Base-by-base conservation (phyloP, 2,329 filamentous ascomycete genomes). In the Clarireedia homoeocarpa region DNA sequence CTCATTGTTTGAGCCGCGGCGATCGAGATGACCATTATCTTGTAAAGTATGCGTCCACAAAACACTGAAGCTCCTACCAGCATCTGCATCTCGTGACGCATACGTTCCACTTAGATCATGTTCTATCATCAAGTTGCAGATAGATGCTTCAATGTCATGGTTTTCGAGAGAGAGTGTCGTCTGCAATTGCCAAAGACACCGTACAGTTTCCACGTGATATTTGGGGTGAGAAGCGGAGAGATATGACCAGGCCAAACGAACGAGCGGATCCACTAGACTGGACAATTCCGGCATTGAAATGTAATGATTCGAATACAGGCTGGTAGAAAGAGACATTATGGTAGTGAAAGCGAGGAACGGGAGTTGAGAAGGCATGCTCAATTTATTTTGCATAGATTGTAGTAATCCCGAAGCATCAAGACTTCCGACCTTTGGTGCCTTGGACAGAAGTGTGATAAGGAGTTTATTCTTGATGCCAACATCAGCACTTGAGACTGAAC, bases 161-260 rank as follows among this genome's bases (percentile, higher is more conserved):
- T 85, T 84, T 1, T 79, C 74, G 40, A 78, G 74, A 1, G 85
- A 81, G 12, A 95, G 79, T 0, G 84, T 80, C 24, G 79, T 81
- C 63, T 97, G 91, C 51, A 99, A 74, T 62, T 90, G 84, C 89
- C 94, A 95, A 40, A 99, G 74, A 63, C 84, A 86, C 56, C 88
- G 84, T 7, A 95, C 89, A 17, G 91, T 86, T 73, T 99, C 95
- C 34, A 99, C 91, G 67, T 97, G 94, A 63, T 92, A 95, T 67
- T 96, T 96, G 0, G 91, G 91, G 60, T 86, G 85, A 12, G 84
- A 78, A n/a, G 89, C 85, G 0, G 90, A 88, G 40, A 99, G 73
- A 65, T 89, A 90, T 5, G 75, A 71, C 94, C 94, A 99, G 0
- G 92, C 78, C 55, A 85, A 80, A 1, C 76, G 76, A 15, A 94